phyloP scores from a whole-genome alignment of 805 yeast genomes.

The Schizosaccharomyces lindneri region DNA sequence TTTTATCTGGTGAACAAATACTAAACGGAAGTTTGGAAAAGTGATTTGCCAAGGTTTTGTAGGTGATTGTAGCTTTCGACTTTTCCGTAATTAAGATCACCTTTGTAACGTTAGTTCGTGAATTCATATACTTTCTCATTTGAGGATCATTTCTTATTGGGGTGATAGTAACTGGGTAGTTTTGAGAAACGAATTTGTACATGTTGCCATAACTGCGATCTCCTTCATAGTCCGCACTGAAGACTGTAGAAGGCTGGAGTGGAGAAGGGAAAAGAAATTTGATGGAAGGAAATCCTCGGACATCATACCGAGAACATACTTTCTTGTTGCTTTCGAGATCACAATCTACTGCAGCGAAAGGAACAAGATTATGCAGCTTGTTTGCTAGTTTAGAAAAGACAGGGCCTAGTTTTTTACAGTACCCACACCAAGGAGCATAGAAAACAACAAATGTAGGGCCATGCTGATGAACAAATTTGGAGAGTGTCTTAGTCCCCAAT shows the following conservation, averaged over 20 bases:
- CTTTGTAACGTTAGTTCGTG: slow-evolving; percentile 27
- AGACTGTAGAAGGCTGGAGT: neutral
- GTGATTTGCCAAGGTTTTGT: neutral
- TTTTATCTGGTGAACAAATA: neutral
- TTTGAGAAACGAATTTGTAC: neutral
- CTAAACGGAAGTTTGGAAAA: neutral
- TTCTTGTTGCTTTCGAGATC: slow-evolving; percentile 67
- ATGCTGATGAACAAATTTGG: slow-evolving; percentile 11
- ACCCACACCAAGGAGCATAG: slow-evolving; percentile 83
- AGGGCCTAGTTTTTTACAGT: slow-evolving; percentile 80
- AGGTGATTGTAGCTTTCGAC: neutral
- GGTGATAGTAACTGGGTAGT: neutral
- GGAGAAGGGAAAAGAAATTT: slow-evolving; percentile 41
- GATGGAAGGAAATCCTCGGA: slow-evolving; percentile 81
- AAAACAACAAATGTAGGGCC: slow-evolving; percentile 55
- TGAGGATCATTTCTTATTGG: neutral
- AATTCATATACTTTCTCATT: neutral
- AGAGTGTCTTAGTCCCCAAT: neutral
- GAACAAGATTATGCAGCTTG: slow-evolving; percentile 27
- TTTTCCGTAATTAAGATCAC: slow-evolving; percentile 16
- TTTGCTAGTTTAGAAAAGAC: slow-evolving; percentile 66
- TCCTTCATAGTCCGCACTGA: neutral
- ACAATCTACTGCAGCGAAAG: slow-evolving; percentile 39
- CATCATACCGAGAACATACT: slow-evolving; percentile 50
- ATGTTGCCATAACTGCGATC: neutral